A percentile compares a stretch with the other conserved stretches of the same genome.
Conservation (phyloP, 176 grass and related monocot species). For the Avena atlantica region DNA sequence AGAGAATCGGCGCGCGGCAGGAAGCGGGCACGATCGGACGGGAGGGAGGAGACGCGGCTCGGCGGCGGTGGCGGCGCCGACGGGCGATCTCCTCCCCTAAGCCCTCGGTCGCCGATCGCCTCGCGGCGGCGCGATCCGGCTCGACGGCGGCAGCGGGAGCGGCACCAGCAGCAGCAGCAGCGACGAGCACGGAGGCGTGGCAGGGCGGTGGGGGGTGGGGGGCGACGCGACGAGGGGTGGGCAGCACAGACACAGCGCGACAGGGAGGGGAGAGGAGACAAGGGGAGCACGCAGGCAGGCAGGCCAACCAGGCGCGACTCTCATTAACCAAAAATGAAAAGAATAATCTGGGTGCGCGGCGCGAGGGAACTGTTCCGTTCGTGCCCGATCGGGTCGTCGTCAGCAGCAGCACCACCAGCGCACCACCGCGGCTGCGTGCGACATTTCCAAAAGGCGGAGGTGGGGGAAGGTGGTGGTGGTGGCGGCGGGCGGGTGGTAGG, state of each 20-base stretch:
- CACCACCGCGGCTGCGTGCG: slow-evolving; percentile 33
- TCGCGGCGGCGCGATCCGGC: slow-evolving; percentile 44
- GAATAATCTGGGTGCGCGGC: slow-evolving; percentile 39
- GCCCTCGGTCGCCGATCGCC: slow-evolving; percentile 43
- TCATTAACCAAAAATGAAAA: slow-evolving; percentile 40
- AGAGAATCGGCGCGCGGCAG: slow-evolving; percentile 8
- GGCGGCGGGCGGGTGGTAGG: slow-evolving; percentile 29
- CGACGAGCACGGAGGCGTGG: not conserved
- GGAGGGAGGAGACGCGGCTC: slow-evolving; percentile 62
- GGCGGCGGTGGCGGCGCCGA: slow-evolving; percentile 51
- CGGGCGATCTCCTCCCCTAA: slow-evolving; percentile 62
- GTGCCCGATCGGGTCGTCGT: slow-evolving; percentile 43
- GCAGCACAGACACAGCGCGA: slow-evolving; percentile 10
- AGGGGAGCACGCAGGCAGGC: not conserved
- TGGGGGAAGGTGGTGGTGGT: slow-evolving; percentile 20
- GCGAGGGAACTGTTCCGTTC: slow-evolving; percentile 26
- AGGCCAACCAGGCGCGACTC: slow-evolving; percentile 46
- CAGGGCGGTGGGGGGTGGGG: slow-evolving; percentile 26
- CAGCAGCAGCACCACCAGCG: slow-evolving; percentile 31
- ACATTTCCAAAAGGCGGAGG: slow-evolving; percentile 39
- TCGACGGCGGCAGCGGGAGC: not conserved
- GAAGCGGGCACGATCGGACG: slow-evolving; percentile 40
- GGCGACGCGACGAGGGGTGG: slow-evolving; percentile 36
- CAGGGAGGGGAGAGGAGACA: not conserved
- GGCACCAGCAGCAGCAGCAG: not conserved